Percentiles rank a stretch among this genome's conserved stretches.
Evolutionary conservation across 129 eudicot species (phyloP).

Genomic region (Ambrosia artemisiifolia): DNA sequence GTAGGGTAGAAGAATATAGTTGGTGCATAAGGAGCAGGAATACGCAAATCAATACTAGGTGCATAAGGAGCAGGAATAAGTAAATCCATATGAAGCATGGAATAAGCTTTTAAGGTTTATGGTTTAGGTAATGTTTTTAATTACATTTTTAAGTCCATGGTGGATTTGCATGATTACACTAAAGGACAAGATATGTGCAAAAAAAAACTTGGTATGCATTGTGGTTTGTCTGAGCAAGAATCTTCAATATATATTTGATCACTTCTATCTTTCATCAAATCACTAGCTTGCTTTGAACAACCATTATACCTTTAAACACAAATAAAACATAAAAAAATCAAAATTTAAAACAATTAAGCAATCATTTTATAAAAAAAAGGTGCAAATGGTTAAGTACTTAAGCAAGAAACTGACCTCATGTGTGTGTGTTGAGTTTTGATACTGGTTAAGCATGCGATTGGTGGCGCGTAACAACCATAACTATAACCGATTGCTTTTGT

Average conservation of each 20-base stretch:
- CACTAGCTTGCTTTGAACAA: background rate
- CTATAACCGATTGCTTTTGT: constrained; percentile 1
- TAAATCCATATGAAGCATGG: background rate
- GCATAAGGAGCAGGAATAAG: too few relatives aligned
- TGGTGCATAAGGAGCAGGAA: too few relatives aligned
- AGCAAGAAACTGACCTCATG: constrained; percentile 22
- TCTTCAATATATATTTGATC: background rate
- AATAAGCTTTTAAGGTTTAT: background rate
- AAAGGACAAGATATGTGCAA: background rate
- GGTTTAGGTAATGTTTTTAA: background rate
- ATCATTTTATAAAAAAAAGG: background rate
- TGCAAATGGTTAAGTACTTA: background rate
- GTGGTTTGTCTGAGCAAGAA: background rate
- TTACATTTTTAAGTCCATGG: background rate
- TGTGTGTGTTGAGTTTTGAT: background rate
- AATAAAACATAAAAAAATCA: background rate
- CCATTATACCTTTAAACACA: background rate
- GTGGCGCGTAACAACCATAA: constrained; percentile 8
- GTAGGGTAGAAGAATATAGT: too few relatives aligned
- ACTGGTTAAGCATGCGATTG: background rate
- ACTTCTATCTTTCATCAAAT: background rate
- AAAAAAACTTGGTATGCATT: background rate
- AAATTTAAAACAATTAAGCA: background rate
- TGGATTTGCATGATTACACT: background rate
- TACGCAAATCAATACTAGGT: too few relatives aligned